Evolutionary conservation across 2,329 filamentous ascomycete genomes (phyloP).

Genomic region (Alternaria angustiovoidea): DNA sequence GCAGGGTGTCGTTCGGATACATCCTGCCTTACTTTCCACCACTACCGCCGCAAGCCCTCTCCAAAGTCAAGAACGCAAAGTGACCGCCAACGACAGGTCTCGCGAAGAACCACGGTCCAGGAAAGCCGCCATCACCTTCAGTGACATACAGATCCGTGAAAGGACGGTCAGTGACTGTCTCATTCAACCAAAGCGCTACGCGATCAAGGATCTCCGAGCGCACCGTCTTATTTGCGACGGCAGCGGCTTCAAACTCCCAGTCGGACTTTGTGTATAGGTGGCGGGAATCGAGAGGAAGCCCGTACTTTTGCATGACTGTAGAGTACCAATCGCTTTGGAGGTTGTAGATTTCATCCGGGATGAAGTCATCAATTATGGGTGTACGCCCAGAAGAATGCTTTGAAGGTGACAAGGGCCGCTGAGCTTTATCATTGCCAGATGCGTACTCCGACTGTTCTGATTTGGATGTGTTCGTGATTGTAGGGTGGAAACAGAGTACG

Average conservation of each 20-base stretch:
- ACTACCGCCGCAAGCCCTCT: constrained; percentile 75
- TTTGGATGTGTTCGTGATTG: constrained; percentile 50
- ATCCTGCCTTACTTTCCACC: not conserved
- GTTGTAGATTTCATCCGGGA: constrained; percentile 78
- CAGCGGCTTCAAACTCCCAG: constrained; percentile 90
- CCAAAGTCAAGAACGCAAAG: constrained; percentile 84
- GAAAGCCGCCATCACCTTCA: constrained; percentile 77
- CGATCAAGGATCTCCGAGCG: constrained; percentile 75
- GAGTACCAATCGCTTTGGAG: constrained; percentile 84
- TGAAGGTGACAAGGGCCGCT: constrained; percentile 30
- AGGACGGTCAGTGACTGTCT: constrained; percentile 77
- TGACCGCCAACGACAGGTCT: constrained; percentile 85
- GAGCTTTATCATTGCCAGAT: constrained; percentile 17
- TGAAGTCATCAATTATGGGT: constrained; percentile 62
- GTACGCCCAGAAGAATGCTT: constrained; percentile 27
- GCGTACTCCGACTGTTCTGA: constrained; percentile 11
- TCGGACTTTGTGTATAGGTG: constrained; percentile 89
- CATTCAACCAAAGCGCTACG: constrained; percentile 83
- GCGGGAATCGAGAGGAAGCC: constrained; percentile 80
- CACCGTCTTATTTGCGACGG: constrained; percentile 73
- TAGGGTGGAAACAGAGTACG: constrained; percentile 79
- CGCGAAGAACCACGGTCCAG: constrained; percentile 78
- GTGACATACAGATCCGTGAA: constrained; percentile 86
- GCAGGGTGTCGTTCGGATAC: not conserved
- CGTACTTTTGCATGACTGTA: constrained; percentile 80